Evolutionary conservation across 2,329 filamentous ascomycete genomes (phyloP).

Genomic region (Fusarium dlaminii): DNA sequence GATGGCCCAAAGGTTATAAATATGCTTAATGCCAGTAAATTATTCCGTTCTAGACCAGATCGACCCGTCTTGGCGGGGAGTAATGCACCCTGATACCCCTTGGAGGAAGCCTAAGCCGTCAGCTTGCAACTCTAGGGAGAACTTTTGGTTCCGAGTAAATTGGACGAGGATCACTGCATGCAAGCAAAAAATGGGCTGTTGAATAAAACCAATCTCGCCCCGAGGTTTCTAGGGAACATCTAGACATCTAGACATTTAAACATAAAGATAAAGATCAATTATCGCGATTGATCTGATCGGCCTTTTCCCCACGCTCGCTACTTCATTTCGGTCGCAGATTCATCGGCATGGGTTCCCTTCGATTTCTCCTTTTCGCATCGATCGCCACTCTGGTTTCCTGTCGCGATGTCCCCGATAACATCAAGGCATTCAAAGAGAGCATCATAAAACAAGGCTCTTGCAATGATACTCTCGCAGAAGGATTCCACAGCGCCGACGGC

Average conservation of each 20-base stretch:
- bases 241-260: neutral
- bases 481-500: slow-evolving; percentile 53
- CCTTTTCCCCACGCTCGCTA: slow-evolving; percentile 15
- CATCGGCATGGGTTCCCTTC: slow-evolving; percentile 31
- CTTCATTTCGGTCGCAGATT: neutral
- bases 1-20: slow-evolving; percentile 4
- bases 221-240: neutral
- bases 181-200: neutral
- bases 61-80: slow-evolving; percentile 16
- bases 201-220: neutral
- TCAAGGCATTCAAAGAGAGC: slow-evolving; percentile 53
- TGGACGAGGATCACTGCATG: slow-evolving; percentile 6
- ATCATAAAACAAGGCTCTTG: slow-evolving; percentile 52
- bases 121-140: slow-evolving; percentile 7
- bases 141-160: slow-evolving; percentile 23
- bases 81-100: neutral
- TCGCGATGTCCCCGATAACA: slow-evolving; percentile 53
- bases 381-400: slow-evolving; percentile 38
- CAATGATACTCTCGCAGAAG: slow-evolving; percentile 49
- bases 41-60: slow-evolving; percentile 19
- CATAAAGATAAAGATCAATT: slow-evolving; percentile 15
- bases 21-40: slow-evolving; percentile 11
- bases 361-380: slow-evolving; percentile 34
- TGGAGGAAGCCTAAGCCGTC: slow-evolving; percentile 6
- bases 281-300: slow-evolving; percentile 1